Evolutionary conservation across 192 early-diverging fungal species (phyloP).

Genomic region (Spizellomyces punctatus): DNA sequence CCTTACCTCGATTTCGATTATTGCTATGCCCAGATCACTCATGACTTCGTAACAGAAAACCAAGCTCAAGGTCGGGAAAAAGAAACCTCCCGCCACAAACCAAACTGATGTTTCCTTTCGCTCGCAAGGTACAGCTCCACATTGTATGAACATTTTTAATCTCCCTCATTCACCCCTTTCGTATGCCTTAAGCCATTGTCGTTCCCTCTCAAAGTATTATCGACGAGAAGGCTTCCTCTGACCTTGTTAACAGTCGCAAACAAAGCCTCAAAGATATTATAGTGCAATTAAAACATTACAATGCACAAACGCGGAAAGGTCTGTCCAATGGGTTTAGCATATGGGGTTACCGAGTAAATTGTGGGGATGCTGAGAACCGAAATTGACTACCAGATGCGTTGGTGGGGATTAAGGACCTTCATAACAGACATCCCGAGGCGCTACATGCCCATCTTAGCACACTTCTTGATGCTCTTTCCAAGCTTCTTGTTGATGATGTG

Average conservation of each 20-base stretch:
- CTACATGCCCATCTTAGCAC: constrained; percentile 47
- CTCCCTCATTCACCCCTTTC: background rate
- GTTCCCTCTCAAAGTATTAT: constrained; percentile 79
- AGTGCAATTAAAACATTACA: constrained; percentile 78
- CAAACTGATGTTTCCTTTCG: constrained; percentile 84
- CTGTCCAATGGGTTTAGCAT: background rate
- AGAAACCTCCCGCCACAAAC: constrained; percentile 73
- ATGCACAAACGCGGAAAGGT: constrained; percentile 51
- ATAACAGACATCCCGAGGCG: constrained; percentile 37
- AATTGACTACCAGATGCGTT: constrained; percentile 41
- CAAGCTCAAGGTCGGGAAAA: constrained; percentile 90
- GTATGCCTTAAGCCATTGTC: constrained; percentile 58
- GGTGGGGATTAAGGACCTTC: constrained; percentile 48
- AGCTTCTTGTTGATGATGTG: constrained; percentile 51
- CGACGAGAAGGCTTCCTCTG: constrained; percentile 68
- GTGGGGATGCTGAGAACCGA: background rate
- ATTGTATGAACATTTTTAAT: too few species aligned
- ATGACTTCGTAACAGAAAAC: constrained; percentile 62
- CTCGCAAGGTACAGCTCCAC: constrained; percentile 57
- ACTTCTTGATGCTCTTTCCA: constrained; percentile 44
- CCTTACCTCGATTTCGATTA: background rate
- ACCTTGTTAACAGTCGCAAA: constrained; percentile 75
- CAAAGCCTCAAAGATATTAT: constrained; percentile 75
- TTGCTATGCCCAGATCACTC: background rate
- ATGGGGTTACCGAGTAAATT: background rate